Evolutionary conservation across 495 filamentous ascomycete genomes (phyloP).

Genomic region (Hyaloscypha finlandica): DNA sequence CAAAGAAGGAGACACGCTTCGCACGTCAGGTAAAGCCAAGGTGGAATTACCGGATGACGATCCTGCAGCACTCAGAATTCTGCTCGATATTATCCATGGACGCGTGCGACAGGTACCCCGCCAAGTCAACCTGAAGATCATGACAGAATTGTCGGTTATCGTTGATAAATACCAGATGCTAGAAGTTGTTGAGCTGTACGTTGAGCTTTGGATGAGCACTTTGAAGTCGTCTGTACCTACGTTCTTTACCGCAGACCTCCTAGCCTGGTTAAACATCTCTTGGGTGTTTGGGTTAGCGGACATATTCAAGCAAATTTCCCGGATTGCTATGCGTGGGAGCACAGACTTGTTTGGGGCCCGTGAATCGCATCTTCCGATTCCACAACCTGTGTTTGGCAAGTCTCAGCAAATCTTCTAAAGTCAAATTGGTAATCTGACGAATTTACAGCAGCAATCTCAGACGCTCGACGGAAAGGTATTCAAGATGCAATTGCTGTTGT

Average conservation of each 20-base stretch:
- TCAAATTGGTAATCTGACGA: neutral
- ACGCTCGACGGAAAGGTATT: neutral
- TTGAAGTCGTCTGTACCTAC: conserved; percentile 22
- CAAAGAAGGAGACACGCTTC: conserved; percentile 12
- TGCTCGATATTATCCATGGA: conserved; percentile 54
- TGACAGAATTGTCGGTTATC: conserved; percentile 51
- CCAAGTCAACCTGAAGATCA: conserved; percentile 42
- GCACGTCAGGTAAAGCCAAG: neutral
- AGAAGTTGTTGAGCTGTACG: conserved; percentile 43
- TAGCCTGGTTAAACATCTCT: conserved; percentile 41
- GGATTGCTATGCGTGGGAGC: neutral
- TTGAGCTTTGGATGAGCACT: conserved; percentile 45
- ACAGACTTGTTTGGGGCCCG: neutral
- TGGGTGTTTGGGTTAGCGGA: conserved; percentile 34
- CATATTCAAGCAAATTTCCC: neutral
- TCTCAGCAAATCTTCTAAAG: neutral
- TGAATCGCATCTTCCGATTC: conserved; percentile 2
- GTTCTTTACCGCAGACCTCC: conserved; percentile 32
- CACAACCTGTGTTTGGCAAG: conserved; percentile 1
- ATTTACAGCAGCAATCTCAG: neutral
- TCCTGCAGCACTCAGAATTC: conserved; percentile 43
- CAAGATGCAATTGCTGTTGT: neutral
- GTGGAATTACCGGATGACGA: conserved; percentile 29
- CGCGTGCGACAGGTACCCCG: conserved; percentile 43
- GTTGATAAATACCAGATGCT: conserved; percentile 52